Base-by-base conservation (phyloP, 768 basidiomycete genomes). In the Tylopilus plumbeoviolaceoides region DNA sequence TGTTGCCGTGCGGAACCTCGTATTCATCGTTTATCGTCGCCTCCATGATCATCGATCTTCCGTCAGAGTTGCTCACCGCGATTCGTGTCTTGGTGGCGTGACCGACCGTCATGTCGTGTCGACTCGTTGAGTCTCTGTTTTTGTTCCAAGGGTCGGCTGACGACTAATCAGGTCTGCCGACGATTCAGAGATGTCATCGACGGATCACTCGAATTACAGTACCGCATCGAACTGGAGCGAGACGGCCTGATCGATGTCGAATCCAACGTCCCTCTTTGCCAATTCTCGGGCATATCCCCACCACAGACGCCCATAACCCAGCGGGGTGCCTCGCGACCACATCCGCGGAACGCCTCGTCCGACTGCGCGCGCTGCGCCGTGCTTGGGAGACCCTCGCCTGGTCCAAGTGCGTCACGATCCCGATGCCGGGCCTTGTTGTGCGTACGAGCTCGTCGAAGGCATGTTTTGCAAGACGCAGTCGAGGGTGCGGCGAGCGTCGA, bases 371-470 rank as follows among this genome's bases (percentile, higher is more conserved):
- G n/a, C n/a, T n/a, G n/a, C n/a, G n/a, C n/a, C n/a, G n/a, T n/a
- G n/a, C n/a, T n/a, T n/a, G n/a, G n/a, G n/a, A n/a, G n/a, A n/a
- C n/a, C n/a, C n/a, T n/a, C n/a, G n/a, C n/a, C n/a, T n/a, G n/a
- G n/a, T n/a, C n/a, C n/a, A n/a, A n/a, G n/a, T n/a, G n/a, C n/a
- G n/a, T n/a, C n/a, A n/a, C n/a, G n/a, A n/a, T n/a, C n/a, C n/a
- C n/a, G n/a, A n/a, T n/a, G n/a, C n/a, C n/a, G n/a, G n/a, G n/a
- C n/a, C n/a, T n/a, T n/a, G n/a, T n/a, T n/a, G n/a, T n/a, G n/a
- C n/a, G n/a, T n/a, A n/a, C 59, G 83, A 85, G 54, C 72, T 85
- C 53, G 83, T 84, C 5, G 78, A 72, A 0, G 84, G 84, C 0
- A 62, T 82, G 0, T 84, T 84, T 62, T 78, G 75, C 33, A 77